Evolutionary conservation across 2,329 filamentous ascomycete species (phyloP), one percentile per base, ranked within the genome.

Genomic region (Chalaropsis thielavioides): DNA sequence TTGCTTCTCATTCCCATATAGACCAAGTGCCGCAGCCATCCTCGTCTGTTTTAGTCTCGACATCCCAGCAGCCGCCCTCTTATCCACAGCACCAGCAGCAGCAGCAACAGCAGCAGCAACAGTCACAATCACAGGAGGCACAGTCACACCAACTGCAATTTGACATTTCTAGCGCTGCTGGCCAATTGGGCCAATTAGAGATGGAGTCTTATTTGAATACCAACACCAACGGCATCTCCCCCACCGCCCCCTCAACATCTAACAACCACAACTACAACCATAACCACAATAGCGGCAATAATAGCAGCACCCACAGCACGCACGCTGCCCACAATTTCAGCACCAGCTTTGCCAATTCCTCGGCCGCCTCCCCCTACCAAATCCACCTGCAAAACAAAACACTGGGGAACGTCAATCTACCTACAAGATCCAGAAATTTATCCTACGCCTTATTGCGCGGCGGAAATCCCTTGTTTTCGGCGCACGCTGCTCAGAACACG

Each of bases 381-480:
- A 58, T 58, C 54, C 54, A 38, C 54, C 24, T 38, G 54, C 54
- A 38, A n/a, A 58, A 58, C 54, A 58, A 58, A 58, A 19, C 54
- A 31, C 54, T 58, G 27, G 54, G 54, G 54, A 31, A 58, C 27
- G 54, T 58, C 27, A 58, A 58, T 58, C 31, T 58, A 15, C 54
- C 54, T 38, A 58, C 54, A 35, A 58, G 54, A 17, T 38, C 54
- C 17, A 19, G 54, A 58, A 58, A 58, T 58, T 38, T 58, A 22
- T 19, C 54, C 15, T 38, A 58, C 54, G 31, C 54, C 10, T 38
- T 58, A 4, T 38, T 58, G 54, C 54, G 54, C 17, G 54, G 54
- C n/a, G 54, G 54, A 58, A 58, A 58, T 58, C 31, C 54, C 4
- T 58, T 58, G n/a, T 58, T 58, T 58, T 58, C 54, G 54, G 54